Base-by-base conservation (phyloP, 73 alveolate genomes). In the Vitrella brassicaformis region DNA sequence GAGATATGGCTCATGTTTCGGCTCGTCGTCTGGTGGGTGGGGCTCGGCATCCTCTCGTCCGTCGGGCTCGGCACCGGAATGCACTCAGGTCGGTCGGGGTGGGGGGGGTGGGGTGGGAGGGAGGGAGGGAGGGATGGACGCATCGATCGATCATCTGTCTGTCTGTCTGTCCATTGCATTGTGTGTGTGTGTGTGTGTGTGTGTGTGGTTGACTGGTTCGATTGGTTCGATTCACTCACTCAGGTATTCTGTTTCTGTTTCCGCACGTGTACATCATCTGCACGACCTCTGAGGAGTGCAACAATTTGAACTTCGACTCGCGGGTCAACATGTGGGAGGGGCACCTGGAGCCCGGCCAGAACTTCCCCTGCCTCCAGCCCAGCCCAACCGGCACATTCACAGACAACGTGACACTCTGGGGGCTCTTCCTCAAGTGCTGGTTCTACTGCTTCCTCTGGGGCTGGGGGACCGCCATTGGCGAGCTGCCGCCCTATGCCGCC, bases 61-160 rank as follows among this genome's bases (percentile, higher is more conserved):
- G 80, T 85, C 1, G 92, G 92, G 19, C 77, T 85, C 22, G 92
- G 92, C 30, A 80, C 92, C 27, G 92, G 92, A 19, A 82, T 85
- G 47, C 92, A 85, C 79, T 39, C 56, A 39, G 56, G 56, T 39
- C 22, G 56, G 56, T 39, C 22, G 56, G 56, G 4, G 22, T 39
- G 56, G 56, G 22, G 14, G 56, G 4, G 22, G 22, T 4, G 4
- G 22, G 14, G 56, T 39, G 4, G 56, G 22, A 39, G 4, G 56
- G 22, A 39, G 56, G 56, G 22, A 39, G 56, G 56, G 22, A 39
- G 56, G 56, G 56, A 14, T 39, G 56, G 22, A 39, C 14, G 56
- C 56, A 39, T 39, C 22, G 14, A 39, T 39, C 22, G 14, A 39
- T 39, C 56, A 39, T 39, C 22, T 39, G 56, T 39, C 22, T 39